phyloP scores from a whole-genome alignment of 306 rosid genomes.

The Cucurbita maxima region DNA sequence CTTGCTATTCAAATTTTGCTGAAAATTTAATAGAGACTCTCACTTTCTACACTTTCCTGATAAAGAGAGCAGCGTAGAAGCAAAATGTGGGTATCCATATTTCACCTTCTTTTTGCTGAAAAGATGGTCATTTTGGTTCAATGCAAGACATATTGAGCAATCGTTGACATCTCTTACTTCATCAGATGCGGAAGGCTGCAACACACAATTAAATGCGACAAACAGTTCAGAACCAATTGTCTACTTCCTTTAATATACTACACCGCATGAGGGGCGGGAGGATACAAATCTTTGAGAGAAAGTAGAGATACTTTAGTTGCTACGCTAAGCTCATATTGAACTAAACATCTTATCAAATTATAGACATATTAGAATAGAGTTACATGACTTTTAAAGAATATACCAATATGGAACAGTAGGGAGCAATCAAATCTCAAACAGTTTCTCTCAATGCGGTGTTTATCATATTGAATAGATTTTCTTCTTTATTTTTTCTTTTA shows the following conservation, averaged over 20 bases:
- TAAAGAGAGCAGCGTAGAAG: neutral
- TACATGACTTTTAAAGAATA: neutral
- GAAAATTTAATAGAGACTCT: neutral
- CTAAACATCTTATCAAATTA: neutral
- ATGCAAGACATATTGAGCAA: conserved; percentile 46
- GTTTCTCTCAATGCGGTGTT: neutral
- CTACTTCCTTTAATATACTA: neutral
- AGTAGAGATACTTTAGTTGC: neutral
- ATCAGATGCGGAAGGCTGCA: conserved; percentile 23
- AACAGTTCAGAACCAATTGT: neutral
- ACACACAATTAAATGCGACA: conserved; percentile 7
- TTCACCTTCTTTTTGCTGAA: conserved; percentile 57
- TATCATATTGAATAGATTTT: neutral
- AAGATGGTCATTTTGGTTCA: conserved; percentile 36
- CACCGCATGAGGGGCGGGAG: neutral
- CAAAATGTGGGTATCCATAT: neutral
- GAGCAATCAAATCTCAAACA: neutral
- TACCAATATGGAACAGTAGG: neutral
- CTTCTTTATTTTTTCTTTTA: neutral
- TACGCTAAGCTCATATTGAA: neutral
- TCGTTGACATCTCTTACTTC: conserved; percentile 18
- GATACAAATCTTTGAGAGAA: neutral
- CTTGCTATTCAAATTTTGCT: neutral
- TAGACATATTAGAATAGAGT: neutral
- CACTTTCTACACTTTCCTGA: neutral